Conservation (phyloP, 1,139 yeast species). For the Meyerozyma athensensis region DNA sequence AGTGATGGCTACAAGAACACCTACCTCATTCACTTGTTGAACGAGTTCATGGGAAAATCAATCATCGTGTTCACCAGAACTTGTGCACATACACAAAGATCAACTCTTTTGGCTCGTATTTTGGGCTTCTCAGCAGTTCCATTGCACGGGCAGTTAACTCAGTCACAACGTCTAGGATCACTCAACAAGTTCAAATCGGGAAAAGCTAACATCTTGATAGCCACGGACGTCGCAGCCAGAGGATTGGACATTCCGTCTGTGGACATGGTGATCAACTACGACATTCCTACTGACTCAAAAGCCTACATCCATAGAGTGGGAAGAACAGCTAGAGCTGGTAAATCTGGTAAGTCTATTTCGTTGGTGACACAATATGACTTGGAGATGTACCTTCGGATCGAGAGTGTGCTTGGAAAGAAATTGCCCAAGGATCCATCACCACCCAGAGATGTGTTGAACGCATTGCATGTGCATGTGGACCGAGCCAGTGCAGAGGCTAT, state of each 20-base stretch:
- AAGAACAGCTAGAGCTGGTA: slow-evolving; percentile 97
- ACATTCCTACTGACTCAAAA: slow-evolving; percentile 96
- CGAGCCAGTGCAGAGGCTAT: slow-evolving; percentile 91
- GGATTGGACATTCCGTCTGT: slow-evolving; percentile 96
- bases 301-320: slow-evolving; percentile 97
- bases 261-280: slow-evolving; percentile 88
- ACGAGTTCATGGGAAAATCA: slow-evolving; percentile 82
- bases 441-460: slow-evolving; percentile 70
- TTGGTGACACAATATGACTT: slow-evolving; percentile 93
- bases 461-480: slow-evolving; percentile 82
- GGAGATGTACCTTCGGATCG: slow-evolving; percentile 83
- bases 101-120: slow-evolving; percentile 74
- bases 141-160: slow-evolving; percentile 89
- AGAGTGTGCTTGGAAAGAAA: slow-evolving; percentile 75
- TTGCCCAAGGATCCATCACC: slow-evolving; percentile 76
- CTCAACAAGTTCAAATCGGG: slow-evolving; percentile 90
- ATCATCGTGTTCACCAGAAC: slow-evolving; percentile 90
- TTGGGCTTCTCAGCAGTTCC: slow-evolving; percentile 90
- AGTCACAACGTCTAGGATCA: slow-evolving; percentile 89
- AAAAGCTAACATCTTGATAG: slow-evolving; percentile 73
- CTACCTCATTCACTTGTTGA: slow-evolving; percentile 71
- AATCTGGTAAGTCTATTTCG: slow-evolving; percentile 88
- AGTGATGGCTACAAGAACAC: slow-evolving; percentile 94
- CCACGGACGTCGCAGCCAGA: slow-evolving; percentile 98
- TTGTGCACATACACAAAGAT: slow-evolving; percentile 90